Conservation (phyloP, 495 filamentous ascomycete genomes). For the Penicillium simplicissimum region DNA sequence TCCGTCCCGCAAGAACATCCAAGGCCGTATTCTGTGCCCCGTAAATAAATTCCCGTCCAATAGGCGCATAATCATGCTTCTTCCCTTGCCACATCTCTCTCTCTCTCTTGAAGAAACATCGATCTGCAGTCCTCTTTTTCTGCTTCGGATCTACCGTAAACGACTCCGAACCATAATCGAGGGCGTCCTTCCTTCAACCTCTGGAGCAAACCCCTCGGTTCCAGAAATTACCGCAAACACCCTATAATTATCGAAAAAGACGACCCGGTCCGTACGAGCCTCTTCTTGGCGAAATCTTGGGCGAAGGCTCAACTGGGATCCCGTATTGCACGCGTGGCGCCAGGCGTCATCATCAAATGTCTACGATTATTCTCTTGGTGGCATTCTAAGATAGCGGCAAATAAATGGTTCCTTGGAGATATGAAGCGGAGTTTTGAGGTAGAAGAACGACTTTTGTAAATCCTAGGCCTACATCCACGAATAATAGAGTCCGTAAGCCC, state of each 20-base stretch:
- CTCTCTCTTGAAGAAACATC: background rate
- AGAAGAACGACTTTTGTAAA: background rate
- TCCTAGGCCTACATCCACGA: background rate
- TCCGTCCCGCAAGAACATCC: conserved; percentile 21
- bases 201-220: conserved; percentile 21
- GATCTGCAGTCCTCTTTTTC: background rate
- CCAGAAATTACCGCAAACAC: too few relatives aligned
- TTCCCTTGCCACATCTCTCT: background rate
- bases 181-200: conserved; percentile 20
- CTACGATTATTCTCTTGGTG: background rate
- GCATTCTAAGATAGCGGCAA: background rate
- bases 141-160: conserved; percentile 24
- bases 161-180: conserved; percentile 21
- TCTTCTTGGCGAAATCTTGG: too few relatives aligned
- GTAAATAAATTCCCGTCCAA: conserved; percentile 23
- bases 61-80: conserved; percentile 12
- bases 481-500: background rate
- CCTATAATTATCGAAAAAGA: too few relatives aligned
- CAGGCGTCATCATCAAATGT: background rate
- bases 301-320: too few relatives aligned
- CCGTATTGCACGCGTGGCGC: background rate
- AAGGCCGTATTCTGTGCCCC: conserved; percentile 25
- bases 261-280: too few relatives aligned
- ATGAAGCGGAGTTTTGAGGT: background rate
- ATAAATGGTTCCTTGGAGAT: background rate